These are phyloP conservation scores for Stemphylium beticola DNA, from an alignment of 2,329 filamentous ascomycete species.

Conservation along the genomic window DNA sequence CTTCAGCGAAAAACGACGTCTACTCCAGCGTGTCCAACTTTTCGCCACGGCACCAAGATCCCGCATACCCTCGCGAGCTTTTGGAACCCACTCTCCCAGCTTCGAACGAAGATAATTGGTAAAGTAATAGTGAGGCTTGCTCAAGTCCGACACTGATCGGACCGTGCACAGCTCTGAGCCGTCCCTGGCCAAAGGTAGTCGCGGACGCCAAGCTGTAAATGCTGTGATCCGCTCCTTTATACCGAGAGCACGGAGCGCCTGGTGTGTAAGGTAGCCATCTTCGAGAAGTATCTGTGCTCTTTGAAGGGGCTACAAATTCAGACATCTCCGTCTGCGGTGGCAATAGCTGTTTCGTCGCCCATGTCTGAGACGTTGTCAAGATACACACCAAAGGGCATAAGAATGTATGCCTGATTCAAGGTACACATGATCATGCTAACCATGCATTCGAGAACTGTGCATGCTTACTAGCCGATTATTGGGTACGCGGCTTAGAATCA, in stretches of 20 bases:
- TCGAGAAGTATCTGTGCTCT: conserved; percentile 70
- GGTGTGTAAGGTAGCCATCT: conserved; percentile 70
- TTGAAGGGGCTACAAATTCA: conserved; percentile 67
- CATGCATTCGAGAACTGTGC: too few species aligned
- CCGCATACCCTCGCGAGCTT: conserved; percentile 48
- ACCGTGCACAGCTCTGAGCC: conserved; percentile 67
- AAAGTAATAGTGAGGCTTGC: conserved; percentile 67
- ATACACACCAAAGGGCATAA: conserved; percentile 74
- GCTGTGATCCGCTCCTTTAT: conserved; percentile 68
- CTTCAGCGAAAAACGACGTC: conserved; percentile 46
- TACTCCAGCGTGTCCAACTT: conserved; percentile 41
- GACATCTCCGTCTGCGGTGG: conserved; percentile 58
- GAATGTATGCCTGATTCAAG: conserved; percentile 61
- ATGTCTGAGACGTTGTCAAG: conserved; percentile 69
- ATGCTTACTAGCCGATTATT: conserved; percentile 57
- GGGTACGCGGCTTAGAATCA: conserved; percentile 41
- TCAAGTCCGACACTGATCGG: conserved; percentile 63
- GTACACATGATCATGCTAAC: too few species aligned
- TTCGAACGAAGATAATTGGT: conserved; percentile 68
- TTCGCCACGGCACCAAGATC: conserved; percentile 40
- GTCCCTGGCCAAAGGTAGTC: conserved; percentile 60
- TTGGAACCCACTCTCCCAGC: conserved; percentile 64
- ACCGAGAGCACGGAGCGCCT: conserved; percentile 65
- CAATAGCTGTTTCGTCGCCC: conserved; percentile 69
- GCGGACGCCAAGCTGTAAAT: conserved; percentile 70